Percentiles rank a stretch among this genome's conserved stretches.
phyloP scores from a whole-genome alignment of 2,329 filamentous ascomycete species.

The Trichoderma koningii region DNA sequence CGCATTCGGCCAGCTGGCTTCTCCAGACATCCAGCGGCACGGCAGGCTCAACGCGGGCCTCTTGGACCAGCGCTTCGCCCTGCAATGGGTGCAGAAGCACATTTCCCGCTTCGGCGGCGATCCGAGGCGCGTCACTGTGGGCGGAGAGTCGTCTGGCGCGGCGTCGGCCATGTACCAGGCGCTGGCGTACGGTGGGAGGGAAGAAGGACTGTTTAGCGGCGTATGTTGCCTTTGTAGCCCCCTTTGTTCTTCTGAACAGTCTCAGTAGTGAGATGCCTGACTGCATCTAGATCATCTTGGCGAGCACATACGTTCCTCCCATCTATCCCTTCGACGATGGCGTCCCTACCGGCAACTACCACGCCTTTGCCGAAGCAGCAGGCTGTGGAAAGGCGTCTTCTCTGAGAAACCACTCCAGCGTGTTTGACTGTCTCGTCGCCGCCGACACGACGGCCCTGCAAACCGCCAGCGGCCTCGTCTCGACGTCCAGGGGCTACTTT shows the following conservation, averaged over 20 bases:
- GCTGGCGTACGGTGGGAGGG: conserved; percentile 48
- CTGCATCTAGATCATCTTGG: conserved; percentile 33
- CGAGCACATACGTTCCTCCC: conserved; percentile 55
- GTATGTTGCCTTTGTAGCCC: conserved; percentile 24
- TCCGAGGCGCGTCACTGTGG: conserved; percentile 53
- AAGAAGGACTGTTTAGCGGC: conserved; percentile 50
- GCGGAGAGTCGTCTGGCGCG: conserved; percentile 57
- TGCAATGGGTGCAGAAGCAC: conserved; percentile 56
- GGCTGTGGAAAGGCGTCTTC: conserved; percentile 35
- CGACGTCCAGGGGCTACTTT: conserved; percentile 32
- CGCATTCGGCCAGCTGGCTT: conserved; percentile 50
- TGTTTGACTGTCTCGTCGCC: conserved; percentile 42
- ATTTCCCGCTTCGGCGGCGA: conserved; percentile 57
- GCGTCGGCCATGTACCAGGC: conserved; percentile 52
- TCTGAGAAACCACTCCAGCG: conserved; percentile 29
- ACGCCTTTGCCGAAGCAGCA: conserved; percentile 39
- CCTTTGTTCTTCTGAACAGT: too few relatives aligned
- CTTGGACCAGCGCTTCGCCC: conserved; percentile 52
- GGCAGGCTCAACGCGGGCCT: conserved; percentile 53
- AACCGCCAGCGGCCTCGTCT: conserved; percentile 40
- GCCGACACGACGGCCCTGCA: conserved; percentile 41
- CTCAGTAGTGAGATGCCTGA: background rate
- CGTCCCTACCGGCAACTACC: conserved; percentile 38
- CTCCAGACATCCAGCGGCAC: conserved; percentile 43
- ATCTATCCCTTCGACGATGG: conserved; percentile 49